Percentiles rank a stretch among this genome's conserved stretches.
Conservation (phyloP, 1,139 yeast genomes). For the Saccharomyces hybrid region DNA sequence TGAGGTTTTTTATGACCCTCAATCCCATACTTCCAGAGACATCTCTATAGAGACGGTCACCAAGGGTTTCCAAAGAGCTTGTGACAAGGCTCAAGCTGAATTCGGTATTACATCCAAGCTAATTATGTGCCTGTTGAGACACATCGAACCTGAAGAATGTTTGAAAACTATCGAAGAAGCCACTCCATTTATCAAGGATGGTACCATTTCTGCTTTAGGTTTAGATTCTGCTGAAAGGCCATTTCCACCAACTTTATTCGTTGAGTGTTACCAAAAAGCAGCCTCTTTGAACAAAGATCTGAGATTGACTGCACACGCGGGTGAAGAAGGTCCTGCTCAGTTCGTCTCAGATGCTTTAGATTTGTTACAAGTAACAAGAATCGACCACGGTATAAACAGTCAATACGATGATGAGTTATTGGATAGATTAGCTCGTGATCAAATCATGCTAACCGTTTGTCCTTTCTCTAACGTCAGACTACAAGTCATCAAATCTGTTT, state of each 20-base stretch:
- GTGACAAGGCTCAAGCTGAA: constrained; percentile 48
- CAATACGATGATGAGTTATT: constrained; percentile 46
- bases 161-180: constrained; percentile 49
- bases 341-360: constrained; percentile 53
- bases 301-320: constrained; percentile 75
- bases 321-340: constrained; percentile 78
- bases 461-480: constrained; percentile 70
- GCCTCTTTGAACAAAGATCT: constrained; percentile 42
- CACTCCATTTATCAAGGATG: constrained; percentile 42
- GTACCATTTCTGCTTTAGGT: constrained; percentile 64
- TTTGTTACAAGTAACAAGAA: constrained; percentile 54
- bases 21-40: constrained; percentile 68
- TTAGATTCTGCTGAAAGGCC: constrained; percentile 71
- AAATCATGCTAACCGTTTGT: constrained; percentile 59
- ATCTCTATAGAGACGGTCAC: constrained; percentile 52
- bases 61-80: constrained; percentile 57
- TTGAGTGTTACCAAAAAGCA: constrained; percentile 50
- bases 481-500: constrained; percentile 61
- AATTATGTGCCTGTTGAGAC: constrained; percentile 75
- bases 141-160: constrained; percentile 54
- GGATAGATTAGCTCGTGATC: constrained; percentile 45
- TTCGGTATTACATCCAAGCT: constrained; percentile 58
- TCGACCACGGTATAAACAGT: constrained; percentile 73
- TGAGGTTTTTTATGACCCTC: constrained; percentile 78
- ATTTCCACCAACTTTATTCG: constrained; percentile 61